phyloP scores from a whole-genome alignment of 345 rosid species.

The Salix exigua region DNA sequence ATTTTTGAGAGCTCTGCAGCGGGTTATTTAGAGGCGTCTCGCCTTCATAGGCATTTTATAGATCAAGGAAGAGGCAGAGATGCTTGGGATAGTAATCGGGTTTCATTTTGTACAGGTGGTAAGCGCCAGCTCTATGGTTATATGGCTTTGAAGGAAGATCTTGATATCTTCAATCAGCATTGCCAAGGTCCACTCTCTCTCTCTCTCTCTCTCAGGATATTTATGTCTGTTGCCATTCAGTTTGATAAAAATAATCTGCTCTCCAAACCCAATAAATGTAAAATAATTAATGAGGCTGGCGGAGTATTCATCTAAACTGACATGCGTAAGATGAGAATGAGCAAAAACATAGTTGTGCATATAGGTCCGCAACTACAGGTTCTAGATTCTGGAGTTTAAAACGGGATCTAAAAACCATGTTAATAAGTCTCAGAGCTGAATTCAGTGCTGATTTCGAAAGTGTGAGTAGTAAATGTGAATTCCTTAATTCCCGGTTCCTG shows the following conservation, averaged over 20 bases:
- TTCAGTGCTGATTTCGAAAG: too few relatives aligned
- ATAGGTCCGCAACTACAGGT: too few relatives aligned
- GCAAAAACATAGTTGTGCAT: too few relatives aligned
- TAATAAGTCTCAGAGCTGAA: too few relatives aligned
- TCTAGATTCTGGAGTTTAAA: too few relatives aligned
- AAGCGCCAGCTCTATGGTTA: conserved; percentile 21
- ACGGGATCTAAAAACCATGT: too few relatives aligned
- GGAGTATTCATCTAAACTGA: too few relatives aligned
- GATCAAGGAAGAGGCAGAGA: conserved; percentile 17
- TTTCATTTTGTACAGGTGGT: conserved; percentile 6
- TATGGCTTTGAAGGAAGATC: conserved; percentile 15
- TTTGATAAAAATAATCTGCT: neutral
- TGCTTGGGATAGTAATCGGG: conserved; percentile 1
- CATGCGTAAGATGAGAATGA: too few relatives aligned
- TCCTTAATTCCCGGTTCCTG: too few relatives aligned
- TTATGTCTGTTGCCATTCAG: neutral
- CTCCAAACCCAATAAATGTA: too few relatives aligned
- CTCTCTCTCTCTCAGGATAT: neutral
- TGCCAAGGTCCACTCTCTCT: conserved; percentile 11
- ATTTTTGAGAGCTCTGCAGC: conserved; percentile 14
- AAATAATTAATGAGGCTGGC: too few relatives aligned
- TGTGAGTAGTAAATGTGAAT: too few relatives aligned
- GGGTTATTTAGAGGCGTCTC: conserved; percentile 20
- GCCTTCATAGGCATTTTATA: conserved; percentile 12
- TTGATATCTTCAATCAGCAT: conserved; percentile 16